These are phyloP conservation scores for Sporothrix phasma DNA, from an alignment of 2,329 filamentous ascomycete genomes.

Conservation along the genomic window DNA sequence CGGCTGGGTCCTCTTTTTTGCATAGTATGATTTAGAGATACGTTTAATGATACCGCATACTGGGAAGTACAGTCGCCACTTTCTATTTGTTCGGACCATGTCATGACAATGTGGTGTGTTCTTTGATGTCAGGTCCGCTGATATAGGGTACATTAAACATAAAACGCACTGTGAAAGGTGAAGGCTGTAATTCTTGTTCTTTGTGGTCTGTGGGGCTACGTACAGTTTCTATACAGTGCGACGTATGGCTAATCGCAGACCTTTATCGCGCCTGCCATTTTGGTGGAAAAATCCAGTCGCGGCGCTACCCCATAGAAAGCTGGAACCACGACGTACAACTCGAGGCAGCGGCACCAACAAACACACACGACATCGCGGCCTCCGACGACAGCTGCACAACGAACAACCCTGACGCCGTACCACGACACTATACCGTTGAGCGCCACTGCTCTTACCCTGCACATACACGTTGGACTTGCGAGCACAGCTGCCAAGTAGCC, in stretches of 20 bases:
- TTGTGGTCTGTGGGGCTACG: too few species aligned
- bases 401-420: background rate
- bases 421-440: background rate
- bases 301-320: background rate
- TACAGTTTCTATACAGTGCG: constrained; percentile 1
- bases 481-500: background rate
- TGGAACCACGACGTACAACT: background rate
- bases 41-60: background rate
- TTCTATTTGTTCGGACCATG: background rate
- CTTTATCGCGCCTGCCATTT: background rate
- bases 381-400: background rate
- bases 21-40: background rate
- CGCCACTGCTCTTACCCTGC: background rate
- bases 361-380: background rate
- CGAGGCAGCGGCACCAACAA: background rate
- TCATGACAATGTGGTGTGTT: background rate
- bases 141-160: background rate
- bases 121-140: background rate
- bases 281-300: background rate
- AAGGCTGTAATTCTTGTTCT: too few species aligned
- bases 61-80: background rate
- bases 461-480: background rate
- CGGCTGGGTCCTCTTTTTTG: background rate
- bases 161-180: too few species aligned
- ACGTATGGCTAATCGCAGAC: background rate